Evolutionary conservation across 495 filamentous ascomycete species (phyloP), one percentile per base, ranked within the genome.

Genomic region (Penicillium atrosanguineum): DNA sequence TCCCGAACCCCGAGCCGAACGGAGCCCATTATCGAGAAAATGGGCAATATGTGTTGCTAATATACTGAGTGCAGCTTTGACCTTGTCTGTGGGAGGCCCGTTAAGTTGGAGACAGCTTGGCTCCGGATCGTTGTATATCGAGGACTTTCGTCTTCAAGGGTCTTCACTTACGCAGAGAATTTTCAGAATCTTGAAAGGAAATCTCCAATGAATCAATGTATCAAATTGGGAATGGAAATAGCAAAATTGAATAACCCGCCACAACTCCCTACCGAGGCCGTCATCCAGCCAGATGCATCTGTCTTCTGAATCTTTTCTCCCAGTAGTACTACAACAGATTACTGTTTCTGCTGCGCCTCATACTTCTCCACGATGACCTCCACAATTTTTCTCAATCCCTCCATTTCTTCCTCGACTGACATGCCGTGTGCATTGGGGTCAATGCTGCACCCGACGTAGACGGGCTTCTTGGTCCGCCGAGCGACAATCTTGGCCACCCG

Each of bases 391-490:
- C 76, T 81, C 48, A 97, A 80, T 2, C 87, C 91, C 61, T 94
- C 91, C 87, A 96, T 89, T 71, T 97, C 93, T 74, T 97, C 93
- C 63, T 95, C 90, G n/a, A 92, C 83, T 9, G 79, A 83, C 20
- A 88, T 83, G 1, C 87, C 88, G 40, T 90, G 78, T 7, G 80
- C 85, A 0, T 82, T 80, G 12, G 75, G 59, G 40, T 78, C 72
- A 46, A 79, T 73, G 60, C 81, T 87, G 41, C 88, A 94, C 7
- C 89, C 88, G 36, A 98, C 89, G 65, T 97, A 97, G 1, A 87
- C 83, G 3, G 90, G 90, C 45, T 79, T 79, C 26, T 69, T 72
- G 43, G 84, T 83, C 57, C 84, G 84, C 48, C 82, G 82, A 25
- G 87, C 87, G 18, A 98, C 63, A 29, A 95, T 80, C 68, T 90